A percentile compares a stretch with the other conserved stretches of the same genome.
Evolutionary conservation across 2,329 filamentous ascomycete species (phyloP).

Genomic region (Cercospora sp.): DNA sequence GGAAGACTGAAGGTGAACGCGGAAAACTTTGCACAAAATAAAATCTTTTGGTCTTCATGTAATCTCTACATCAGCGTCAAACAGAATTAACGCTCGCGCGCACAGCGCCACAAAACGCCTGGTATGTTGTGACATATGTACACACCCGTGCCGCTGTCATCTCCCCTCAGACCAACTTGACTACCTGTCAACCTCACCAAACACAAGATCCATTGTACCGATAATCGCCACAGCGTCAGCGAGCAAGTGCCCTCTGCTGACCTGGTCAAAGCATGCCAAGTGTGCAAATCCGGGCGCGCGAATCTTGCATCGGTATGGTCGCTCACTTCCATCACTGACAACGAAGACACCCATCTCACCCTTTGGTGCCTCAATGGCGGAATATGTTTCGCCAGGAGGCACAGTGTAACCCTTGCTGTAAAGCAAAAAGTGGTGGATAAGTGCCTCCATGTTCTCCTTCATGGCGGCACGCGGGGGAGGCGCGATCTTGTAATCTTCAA

Average conservation of each 20-base stretch:
- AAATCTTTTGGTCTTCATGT: constrained; percentile 5
- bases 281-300: constrained; percentile 96
- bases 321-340: constrained; percentile 92
- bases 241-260: constrained; percentile 86
- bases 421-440: constrained; percentile 98
- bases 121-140: constrained; percentile 18
- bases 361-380: constrained; percentile 98
- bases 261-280: constrained; percentile 88
- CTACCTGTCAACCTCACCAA: constrained; percentile 52
- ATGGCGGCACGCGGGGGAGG: constrained; percentile 95
- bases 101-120: constrained; percentile 16
- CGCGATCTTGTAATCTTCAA: constrained; percentile 98
- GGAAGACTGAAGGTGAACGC: neutral
- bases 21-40: neutral
- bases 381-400: constrained; percentile 96
- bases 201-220: constrained; percentile 67
- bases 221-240: constrained; percentile 97
- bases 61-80: constrained; percentile 1
- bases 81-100: constrained; percentile 9
- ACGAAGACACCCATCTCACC: constrained; percentile 98
- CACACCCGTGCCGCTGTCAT: constrained; percentile 8
- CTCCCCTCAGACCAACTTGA: neutral
- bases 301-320: constrained; percentile 97
- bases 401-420: constrained; percentile 99
- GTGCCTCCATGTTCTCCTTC: constrained; percentile 99